Evolutionary conservation across 148 eudicot species (phyloP).

Genomic region (Rhododendron williamsianum): DNA sequence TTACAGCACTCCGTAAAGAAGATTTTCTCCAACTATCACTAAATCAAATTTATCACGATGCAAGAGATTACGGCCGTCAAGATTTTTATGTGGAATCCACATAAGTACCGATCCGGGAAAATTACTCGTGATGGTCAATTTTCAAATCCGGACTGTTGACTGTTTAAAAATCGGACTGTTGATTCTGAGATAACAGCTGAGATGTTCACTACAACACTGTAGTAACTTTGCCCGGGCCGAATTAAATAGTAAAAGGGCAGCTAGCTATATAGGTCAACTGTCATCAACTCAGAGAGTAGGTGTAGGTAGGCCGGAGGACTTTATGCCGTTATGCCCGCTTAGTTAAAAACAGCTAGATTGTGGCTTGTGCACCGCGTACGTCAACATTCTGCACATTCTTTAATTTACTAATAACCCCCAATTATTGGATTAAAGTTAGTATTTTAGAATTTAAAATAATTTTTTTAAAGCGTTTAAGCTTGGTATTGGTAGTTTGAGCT

Average conservation of each 20-base stretch:
- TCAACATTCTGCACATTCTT: background rate
- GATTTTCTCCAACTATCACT: too few relatives aligned
- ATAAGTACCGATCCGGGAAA: too few relatives aligned
- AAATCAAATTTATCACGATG: too few relatives aligned
- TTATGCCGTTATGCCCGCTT: background rate
- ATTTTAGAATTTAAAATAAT: background rate
- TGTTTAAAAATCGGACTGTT: too few relatives aligned
- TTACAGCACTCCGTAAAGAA: too few relatives aligned
- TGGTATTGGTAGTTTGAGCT: background rate
- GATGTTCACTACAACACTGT: too few relatives aligned
- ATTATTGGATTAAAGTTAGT: background rate
- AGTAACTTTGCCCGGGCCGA: too few relatives aligned
- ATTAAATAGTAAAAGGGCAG: background rate
- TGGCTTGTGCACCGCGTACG: background rate
- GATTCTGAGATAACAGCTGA: too few relatives aligned
- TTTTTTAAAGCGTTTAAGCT: background rate
- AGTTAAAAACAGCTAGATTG: background rate
- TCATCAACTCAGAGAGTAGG: background rate
- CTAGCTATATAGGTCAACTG: background rate
- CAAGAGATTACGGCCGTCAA: too few relatives aligned
- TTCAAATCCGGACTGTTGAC: too few relatives aligned
- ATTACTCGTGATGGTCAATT: too few relatives aligned
- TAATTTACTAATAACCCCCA: background rate
- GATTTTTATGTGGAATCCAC: too few relatives aligned
- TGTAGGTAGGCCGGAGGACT: background rate